Base-by-base conservation (phyloP, 768 basidiomycete genomes). In the Kwoniella sp. region DNA sequence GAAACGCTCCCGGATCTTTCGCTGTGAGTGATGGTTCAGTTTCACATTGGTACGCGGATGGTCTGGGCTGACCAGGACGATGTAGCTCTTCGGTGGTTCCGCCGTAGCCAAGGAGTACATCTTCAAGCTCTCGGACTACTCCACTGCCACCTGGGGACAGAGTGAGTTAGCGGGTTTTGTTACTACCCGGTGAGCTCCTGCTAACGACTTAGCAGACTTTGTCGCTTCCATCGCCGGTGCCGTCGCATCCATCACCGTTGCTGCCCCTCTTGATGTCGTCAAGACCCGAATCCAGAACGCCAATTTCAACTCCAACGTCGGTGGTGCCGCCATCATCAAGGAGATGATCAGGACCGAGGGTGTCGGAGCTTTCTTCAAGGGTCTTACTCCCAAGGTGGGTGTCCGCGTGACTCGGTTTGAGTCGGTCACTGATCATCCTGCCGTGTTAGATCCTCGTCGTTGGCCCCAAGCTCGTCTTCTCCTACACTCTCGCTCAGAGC, bases 251-350 rank as follows among this genome's bases (percentile, higher is more conserved):
- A 96, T 99, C 69, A 89, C 89, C 8, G 84, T 98, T 63, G 92
- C 93, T 14, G 92, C 93, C 3, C 93, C 93, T 0, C 84, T 99
- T 10, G 93, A 98, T 65, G 85, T 85, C 31, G 83, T 99, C 77
- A 99, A 99, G 69, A 76, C 92, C 17, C 88, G 92, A 23, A 95
- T 99, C 56, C 93, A 99, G 74, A 95, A 98, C 74, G 93, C 92
- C 53, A 93, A 95, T 79, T 99, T 96, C 70, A 88, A 63, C 56
- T 69, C 61, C 9, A 60, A 73, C 40, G 74, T 76, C 22, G 70
- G 73, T 41, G 93, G 93, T 3, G 56, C 86, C 58, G 84, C 83
- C 0, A 87, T 96, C 39, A 76, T 96, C 52, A 83, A 80, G 70
- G 92, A 95, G 23, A 80, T 98, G 53, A 71, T 98, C 63, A 84